Base-by-base conservation (phyloP, 2,329 filamentous ascomycete species). In the Aspergillus ibericus region DNA sequence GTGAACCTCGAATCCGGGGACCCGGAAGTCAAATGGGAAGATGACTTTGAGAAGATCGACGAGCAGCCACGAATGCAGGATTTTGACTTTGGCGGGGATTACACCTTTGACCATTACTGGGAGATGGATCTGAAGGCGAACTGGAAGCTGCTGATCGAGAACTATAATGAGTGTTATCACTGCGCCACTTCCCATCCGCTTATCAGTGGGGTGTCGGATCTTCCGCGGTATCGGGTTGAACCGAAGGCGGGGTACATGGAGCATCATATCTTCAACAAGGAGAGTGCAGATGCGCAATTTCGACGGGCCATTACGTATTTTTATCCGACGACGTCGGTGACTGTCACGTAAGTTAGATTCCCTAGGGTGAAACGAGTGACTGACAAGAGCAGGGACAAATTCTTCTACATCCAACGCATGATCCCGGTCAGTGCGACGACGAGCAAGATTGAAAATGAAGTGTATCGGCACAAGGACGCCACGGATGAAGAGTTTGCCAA, bases 351-450 rank as follows among this genome's bases (percentile, higher is more conserved):
- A 63, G 70, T 70, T 12, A 16, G n/a, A n/a, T n/a, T n/a, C n/a
- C n/a, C n/a, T n/a, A n/a, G n/a, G n/a, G n/a, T n/a, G n/a, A n/a
- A n/a, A n/a, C n/a, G n/a, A n/a, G n/a, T n/a, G 8, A 29, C n/a
- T 12, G 7, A 47, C 58, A 15, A 3, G 2, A 79, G 10, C 16
- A 66, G 65, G 20, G 80, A 42, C 75, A 81, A 61, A 74, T 87
- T 87, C 74, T 84, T 88, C 74, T 86, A 85, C 74, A 83, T 87
- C 59, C 83, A 87, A 69, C 79, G 84, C 55, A 86, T 86, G 71
- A 77, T 87, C 13, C 85, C 86, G 5, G 77, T 76, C 44, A 77
- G 78, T 1, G 78, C 85, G 0, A 78, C 75, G 18, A 80, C 75
- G 44, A 81, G 79, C 6, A 77, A 76, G 36, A 87, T 88, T 78